Evolutionary conservation across 2,329 filamentous ascomycete genomes (phyloP), one percentile per base, ranked within the genome.

Genomic region (Xylariaceae sp.): DNA sequence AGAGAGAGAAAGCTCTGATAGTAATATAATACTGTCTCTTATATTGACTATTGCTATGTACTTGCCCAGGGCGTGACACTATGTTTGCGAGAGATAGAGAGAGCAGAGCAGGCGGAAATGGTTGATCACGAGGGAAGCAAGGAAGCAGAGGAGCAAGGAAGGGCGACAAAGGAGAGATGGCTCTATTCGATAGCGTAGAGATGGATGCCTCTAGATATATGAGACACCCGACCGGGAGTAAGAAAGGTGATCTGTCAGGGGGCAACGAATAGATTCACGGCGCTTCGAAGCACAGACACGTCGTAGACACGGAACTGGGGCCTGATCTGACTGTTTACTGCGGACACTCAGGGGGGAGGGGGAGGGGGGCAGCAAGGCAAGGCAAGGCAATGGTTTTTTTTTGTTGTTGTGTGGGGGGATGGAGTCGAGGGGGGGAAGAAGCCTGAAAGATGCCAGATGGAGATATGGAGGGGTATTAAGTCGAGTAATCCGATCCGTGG

Each of bases 1-100:
- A 66, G 66, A 61, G 59, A 67, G 59, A 67, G 64, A 51, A 66
- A 66, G 65, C 59, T 65, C 64, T 65, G 63, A 65, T 61, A 71
- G 70, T 61, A 30, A 30, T 30, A 30, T 30, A 30, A 66, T 61
- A 66, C 58, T 70, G 73, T 79, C 72, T 80, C 73, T 76, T 78
- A 72, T 78, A 77, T 80, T 80, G 73, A 76, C 75, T 80, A 79
- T 74, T 49, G 73, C 76, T 78, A 75, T 75, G 71, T 78, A 78
- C 72, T 74, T 74, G 69, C 23, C 23, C 23, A 5, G 72, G 60
- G 35, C 56, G 62, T 44, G 53, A 56, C 39, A 41, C 55, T 57
- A 62, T 34, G 17, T 50, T 56, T 56, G 55, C 17, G 48, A 30
- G 44, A 30, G 23, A 30, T 0, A 4, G n/a, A n/a, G n/a, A 30